Evolutionary conservation across 352 stramenopile species (phyloP), one percentile per base, ranked within the genome.

Genomic region (Pythium brassicae): DNA sequence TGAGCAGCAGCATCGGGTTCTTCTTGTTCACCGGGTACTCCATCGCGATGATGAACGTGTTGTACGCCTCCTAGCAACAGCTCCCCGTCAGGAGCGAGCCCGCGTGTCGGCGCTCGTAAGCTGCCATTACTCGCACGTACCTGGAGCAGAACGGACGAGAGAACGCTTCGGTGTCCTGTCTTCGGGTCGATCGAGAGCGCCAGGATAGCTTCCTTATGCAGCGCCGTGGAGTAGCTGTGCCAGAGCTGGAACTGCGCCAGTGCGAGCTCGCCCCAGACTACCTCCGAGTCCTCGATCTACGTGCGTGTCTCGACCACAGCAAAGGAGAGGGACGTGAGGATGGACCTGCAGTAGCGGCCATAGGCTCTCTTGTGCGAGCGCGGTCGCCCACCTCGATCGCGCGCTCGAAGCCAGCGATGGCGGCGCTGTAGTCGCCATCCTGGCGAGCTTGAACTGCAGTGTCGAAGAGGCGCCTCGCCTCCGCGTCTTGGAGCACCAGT

Each of bases 31-130:
- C 60, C 5, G 76, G 62, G 53, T 87, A 92, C 49, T 92, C 82
- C 78, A 92, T 89, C 15, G 78, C 79, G 20, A 92, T 79, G 40
- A 92, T 76, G 37, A 89, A 92, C 1, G 76, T 79, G 53, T 84
- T 86, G 57, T 92, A 92, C 3, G 74, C 67, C 25, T 76, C 74
- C 69, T 92, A 62, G 3, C 23, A 14, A 43, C 17, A 2, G 1
- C 9, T 11, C 20, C 6, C 37, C 19, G 3, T 14, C 17, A 57
- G 17, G 10, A 45, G 25, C 39, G 32, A 37, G 32, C n/a, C 19
- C 4, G 0, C n/a, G n/a, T 12, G 22, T 14, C n/a, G n/a, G n/a
- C n/a, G n/a, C n/a, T n/a, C n/a, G n/a, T n/a, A n/a, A 26, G 22
- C 0, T 47, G 42, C 14, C 17, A 9, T 2, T 4, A 44, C 1